Evolutionary conservation across 257 asterid species (phyloP), one percentile per base, ranked within the genome.

Genomic region (Primulina tabacum): DNA sequence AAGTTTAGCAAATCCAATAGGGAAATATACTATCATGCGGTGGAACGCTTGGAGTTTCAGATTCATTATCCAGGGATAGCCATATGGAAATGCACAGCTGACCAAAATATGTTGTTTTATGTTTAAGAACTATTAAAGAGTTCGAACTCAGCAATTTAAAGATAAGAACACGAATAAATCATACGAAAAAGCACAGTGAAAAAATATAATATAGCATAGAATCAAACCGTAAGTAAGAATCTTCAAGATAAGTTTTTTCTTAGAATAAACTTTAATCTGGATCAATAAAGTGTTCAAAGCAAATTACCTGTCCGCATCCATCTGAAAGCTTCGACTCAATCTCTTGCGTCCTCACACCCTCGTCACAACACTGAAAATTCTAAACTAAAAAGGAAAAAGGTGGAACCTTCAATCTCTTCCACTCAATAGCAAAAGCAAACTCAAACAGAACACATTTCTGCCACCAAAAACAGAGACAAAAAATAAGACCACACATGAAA

Each of bases 231-330:
- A 11, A 43, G 53, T 12, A 43, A 12, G 63, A 75, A 53, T 64
- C 9, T 0, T 18, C 34, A 64, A 8, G 4, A 61, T 14, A 29
- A 17, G 24, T 52, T 0, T 11, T 20, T 7, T 24, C 1, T 30
- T 20, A 64, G 35, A 73, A 55, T 43, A 43, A 11, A 43, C 53
- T 43, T 43, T 4, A n/a, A 43, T 43, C 53, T 43, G 6, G 53
- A 10, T 47, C 56, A 47, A 5, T 47, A 47, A 47, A 14, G 20
- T 47, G 20, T 14, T 63, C 50, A 66, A 16, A 64, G 18, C 47
- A 40, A 35, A 26, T 17, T 74, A 83, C 87, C 87, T 83, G 71
- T 83, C 87, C 26, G 79, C 82, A 65, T 83, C 87, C 87, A 83
- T 80, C 34, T 64, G 71, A 64, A 68, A 73, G 28, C 10, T 64